A percentile compares a stretch with the other conserved stretches of the same genome.
Evolutionary conservation across 2,329 filamentous ascomycete species (phyloP).

Genomic region (Fusarium sp.): DNA sequence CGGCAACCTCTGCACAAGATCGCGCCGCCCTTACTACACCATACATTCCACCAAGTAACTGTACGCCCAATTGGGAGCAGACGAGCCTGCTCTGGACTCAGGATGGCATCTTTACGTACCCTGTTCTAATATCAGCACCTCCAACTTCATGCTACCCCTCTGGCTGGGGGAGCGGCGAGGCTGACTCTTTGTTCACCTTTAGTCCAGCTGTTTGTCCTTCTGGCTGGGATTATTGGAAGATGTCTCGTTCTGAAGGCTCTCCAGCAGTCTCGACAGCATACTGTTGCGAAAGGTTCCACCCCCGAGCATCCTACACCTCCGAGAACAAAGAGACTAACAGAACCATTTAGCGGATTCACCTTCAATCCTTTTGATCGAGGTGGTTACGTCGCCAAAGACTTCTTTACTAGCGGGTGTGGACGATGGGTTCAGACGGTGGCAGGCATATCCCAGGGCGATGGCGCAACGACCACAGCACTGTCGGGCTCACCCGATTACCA

Average conservation of each 20-base stretch:
- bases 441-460: not conserved
- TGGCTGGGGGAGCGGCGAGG: not conserved
- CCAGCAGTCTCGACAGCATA: not conserved
- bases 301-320: not conserved
- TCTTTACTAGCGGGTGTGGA: not conserved
- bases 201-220: not conserved
- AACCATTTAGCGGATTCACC: not conserved
- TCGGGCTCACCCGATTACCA: not conserved
- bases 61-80: fast-evolving
- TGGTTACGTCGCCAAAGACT: not conserved
- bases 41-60: not conserved
- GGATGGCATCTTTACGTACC: not conserved
- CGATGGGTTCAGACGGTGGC: not conserved
- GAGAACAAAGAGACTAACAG: not conserved
- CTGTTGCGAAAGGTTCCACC: not conserved
- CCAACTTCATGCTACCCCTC: not conserved
- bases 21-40: not conserved
- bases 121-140: not conserved
- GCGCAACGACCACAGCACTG: not conserved
- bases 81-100: not conserved
- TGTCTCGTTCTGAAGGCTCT: not conserved
- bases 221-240: not conserved
- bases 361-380: not conserved
- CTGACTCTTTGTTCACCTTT: not conserved
- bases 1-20: too few species aligned